Conservation (phyloP, 163 green algal genomes). For the Picocystis sp. region DNA sequence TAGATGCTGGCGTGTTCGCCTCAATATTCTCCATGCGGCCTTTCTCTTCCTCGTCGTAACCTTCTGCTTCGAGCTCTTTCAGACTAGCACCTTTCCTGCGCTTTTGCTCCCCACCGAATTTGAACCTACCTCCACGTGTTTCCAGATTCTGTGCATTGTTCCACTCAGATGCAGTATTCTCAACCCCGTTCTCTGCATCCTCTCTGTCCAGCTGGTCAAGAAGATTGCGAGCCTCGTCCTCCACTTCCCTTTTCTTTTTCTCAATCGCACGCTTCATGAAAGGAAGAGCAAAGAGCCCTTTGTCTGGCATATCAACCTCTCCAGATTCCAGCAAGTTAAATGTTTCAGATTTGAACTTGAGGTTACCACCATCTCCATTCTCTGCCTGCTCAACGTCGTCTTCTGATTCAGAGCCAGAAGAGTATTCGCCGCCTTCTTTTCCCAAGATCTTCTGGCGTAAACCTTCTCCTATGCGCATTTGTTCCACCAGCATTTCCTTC, state of each 20-base stretch:
- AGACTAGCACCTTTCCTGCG: too few species aligned
- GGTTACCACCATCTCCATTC: conserved; percentile 6
- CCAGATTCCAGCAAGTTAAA: conserved; percentile 18
- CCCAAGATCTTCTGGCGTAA: conserved; percentile 47
- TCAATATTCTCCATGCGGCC: conserved; percentile 5
- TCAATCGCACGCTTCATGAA: conserved; percentile 82
- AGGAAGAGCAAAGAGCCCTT: conserved; percentile 71
- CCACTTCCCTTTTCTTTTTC: conserved; percentile 35
- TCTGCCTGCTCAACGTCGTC: neutral
- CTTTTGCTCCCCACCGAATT: too few species aligned
- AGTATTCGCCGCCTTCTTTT: conserved; percentile 7
- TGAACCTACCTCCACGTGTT: too few species aligned
- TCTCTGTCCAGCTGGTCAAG: conserved; percentile 1
- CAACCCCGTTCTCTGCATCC: too few species aligned
- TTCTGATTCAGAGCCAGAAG: conserved; percentile 7
- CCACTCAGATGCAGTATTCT: too few species aligned
- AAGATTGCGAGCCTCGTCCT: conserved; percentile 36
- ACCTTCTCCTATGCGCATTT: conserved; percentile 66
- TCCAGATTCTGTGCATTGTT: too few species aligned
- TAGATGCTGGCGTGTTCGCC: too few species aligned
- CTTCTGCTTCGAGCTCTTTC: neutral
- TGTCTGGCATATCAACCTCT: conserved; percentile 15
- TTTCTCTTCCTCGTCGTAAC: conserved; percentile 1
- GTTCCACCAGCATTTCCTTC: conserved; percentile 57
- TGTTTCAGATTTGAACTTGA: conserved; percentile 15